phyloP scores from a whole-genome alignment of 1,284 basidiomycete species.

The Anthracocystis setariae region DNA sequence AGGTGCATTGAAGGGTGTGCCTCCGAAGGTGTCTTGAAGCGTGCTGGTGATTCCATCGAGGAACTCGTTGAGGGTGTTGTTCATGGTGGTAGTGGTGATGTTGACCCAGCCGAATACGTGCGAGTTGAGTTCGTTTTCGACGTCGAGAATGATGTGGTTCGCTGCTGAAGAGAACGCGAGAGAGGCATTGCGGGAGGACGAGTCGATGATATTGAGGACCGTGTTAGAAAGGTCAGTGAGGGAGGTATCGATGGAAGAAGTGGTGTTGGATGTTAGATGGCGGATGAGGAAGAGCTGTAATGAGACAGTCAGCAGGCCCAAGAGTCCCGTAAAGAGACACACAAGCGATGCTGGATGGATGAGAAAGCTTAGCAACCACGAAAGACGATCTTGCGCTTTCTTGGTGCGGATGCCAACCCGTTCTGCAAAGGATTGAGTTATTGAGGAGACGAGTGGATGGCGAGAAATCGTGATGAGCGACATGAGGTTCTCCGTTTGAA shows the following conservation, averaged over 20 bases:
- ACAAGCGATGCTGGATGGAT: slow-evolving; percentile 88
- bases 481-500: slow-evolving; percentile 31
- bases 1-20: slow-evolving; percentile 44
- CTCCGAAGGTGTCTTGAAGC: slow-evolving; percentile 77
- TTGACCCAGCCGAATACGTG: slow-evolving; percentile 87
- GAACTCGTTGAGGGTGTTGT: slow-evolving; percentile 72
- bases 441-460: slow-evolving; percentile 47
- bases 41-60: slow-evolving; percentile 69
- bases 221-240: slow-evolving; percentile 74
- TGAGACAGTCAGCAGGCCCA: slow-evolving; percentile 88
- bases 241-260: slow-evolving; percentile 68
- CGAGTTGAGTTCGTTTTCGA: slow-evolving; percentile 82
- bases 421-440: slow-evolving; percentile 24
- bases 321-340: slow-evolving; percentile 86
- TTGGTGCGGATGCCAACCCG: slow-evolving; percentile 28
- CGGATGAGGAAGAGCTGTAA: slow-evolving; percentile 77
- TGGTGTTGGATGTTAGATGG: slow-evolving; percentile 42
- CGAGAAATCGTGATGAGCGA: slow-evolving; percentile 47
- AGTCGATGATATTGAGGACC: slow-evolving; percentile 80
- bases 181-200: slow-evolving; percentile 78
- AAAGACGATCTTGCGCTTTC: slow-evolving; percentile 63
- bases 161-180: slow-evolving; percentile 78
- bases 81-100: slow-evolving; percentile 86
- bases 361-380: slow-evolving; percentile 87
- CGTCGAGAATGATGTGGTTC: slow-evolving; percentile 76